Base-by-base conservation (phyloP, 352 stramenopile species). In the Thalassiosira exigua region DNA sequence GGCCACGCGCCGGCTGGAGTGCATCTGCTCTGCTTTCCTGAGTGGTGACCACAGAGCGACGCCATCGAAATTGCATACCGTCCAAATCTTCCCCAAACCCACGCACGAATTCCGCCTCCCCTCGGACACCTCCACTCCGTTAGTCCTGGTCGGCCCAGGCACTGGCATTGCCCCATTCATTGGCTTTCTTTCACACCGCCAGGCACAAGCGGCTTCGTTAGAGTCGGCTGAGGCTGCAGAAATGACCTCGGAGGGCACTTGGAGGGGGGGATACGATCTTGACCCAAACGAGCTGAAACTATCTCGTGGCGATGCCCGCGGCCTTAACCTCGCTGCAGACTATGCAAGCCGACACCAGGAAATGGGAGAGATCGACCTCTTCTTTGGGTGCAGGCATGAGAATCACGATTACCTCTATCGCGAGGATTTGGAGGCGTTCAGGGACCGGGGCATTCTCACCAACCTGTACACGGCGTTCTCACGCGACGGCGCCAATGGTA, bases 161-260 rank as follows among this genome's bases (percentile, higher is more conserved):
- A 98, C 96, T 14, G 96, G 96, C 26, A 96, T 99, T 52, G 94
- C 96, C 11, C 96, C 96, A 19, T 98, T 99, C 85, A 95, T 98
- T 68, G 96, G 96, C 36, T 99, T 98, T 68, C 60, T 99, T 36
- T 89, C 96, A 62, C 96, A 98, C 67, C 95, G 86, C n/a, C 69
- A 79, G 69, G 82, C 79, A 19, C 60, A 92, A 68, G 21, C 77
- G 4, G 56, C 69, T 12, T 84, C 73, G 7, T 33, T 80, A 1
- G 68, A 85, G 46, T 81, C 70, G 11, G 64, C 52, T 17, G 57
- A 84, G 52, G 71, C 69, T 19, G 81, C 84, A 30, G 68, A 84
- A 61, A 73, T 72, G 12, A 70, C 83, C 32, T 88, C 81, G n/a
- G 89, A 92, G 51, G 94, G 93, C 5, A 90, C 82, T 22, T 97